These are phyloP conservation scores for Candida sanyiensis DNA, from an alignment of 805 yeast species.

Conservation along the genomic window DNA sequence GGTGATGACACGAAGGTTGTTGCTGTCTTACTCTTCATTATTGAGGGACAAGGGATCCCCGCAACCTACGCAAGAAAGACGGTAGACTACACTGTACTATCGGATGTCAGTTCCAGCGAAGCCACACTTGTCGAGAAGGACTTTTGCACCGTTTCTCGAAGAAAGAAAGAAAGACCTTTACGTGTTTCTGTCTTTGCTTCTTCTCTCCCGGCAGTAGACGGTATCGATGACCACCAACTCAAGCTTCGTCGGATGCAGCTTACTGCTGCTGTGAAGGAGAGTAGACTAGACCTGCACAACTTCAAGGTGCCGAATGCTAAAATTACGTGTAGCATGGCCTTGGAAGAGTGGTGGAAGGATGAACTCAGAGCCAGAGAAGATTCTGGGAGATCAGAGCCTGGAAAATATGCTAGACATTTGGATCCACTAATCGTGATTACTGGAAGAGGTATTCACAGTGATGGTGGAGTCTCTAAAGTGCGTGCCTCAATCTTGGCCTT, in stretches of 20 bases:
- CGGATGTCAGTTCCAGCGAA: not conserved
- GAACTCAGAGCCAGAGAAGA: constrained; percentile 43
- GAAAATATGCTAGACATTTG: constrained; percentile 35
- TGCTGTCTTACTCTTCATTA: constrained; percentile 28
- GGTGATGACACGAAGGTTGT: constrained; percentile 39
- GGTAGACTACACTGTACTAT: constrained; percentile 7
- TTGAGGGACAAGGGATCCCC: constrained; percentile 27
- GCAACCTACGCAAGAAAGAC: constrained; percentile 25
- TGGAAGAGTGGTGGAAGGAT: constrained; percentile 57
- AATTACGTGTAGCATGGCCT: constrained; percentile 29
- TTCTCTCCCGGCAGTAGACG: not conserved
- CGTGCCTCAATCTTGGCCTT: constrained; percentile 36
- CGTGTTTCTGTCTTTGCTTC: not conserved
- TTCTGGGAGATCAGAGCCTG: constrained; percentile 32
- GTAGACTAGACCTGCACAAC: constrained; percentile 52
- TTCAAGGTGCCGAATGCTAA: constrained; percentile 44
- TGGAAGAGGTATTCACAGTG: constrained; percentile 68
- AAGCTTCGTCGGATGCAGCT: constrained; percentile 15
- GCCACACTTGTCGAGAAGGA: too few species aligned
- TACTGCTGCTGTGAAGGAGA: constrained; percentile 14
- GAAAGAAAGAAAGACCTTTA: constrained; percentile 4
- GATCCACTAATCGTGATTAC: constrained; percentile 47
- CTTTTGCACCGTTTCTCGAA: not conserved
- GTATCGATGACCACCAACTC: constrained; percentile 11
- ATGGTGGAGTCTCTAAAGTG: constrained; percentile 48